Evolutionary conservation across 305 asterid genomes (phyloP), one percentile per base, ranked within the genome.

Genomic region (Euphrasia arctica): DNA sequence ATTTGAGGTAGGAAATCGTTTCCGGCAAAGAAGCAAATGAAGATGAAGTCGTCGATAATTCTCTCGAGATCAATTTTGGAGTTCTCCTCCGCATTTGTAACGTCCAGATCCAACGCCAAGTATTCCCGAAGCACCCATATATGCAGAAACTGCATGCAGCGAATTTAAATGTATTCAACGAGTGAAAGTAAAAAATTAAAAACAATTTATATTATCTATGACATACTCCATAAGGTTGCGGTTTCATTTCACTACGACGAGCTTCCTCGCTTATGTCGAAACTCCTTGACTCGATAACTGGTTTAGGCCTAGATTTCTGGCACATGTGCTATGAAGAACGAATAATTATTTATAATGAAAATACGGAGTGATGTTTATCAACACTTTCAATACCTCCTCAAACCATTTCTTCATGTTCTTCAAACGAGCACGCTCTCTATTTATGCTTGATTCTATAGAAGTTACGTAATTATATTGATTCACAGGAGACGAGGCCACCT

Each of bases 1-100:
- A 84, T 72, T 5, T 75, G 87, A 0, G 91, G 95, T 12, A 86
- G 79, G 29, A 84, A 86, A 66, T 86, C 95, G 31, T 86, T 86
- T 15, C 95, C 95, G 0, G 73, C 69, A 28, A 86, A 82, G 80
- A 80, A 84, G 70, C 89, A 86, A 0, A 86, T 73, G 54, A 84
- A 86, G 54, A 86, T 63, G 62, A 84, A 84, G 56, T 86, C 91
- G 48, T 86, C 91, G 0, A 84, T 45, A 0, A 74, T 39, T 12
- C 87, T 68, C 55, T 86, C 95, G n/a, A 72, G 15, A 47, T 82
- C 84, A 15, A 11, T 22, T 45, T 66, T 75, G 14, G 61, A 56
- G 0, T 77, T 69, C n/a, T n/a, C n/a, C 28, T 80, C 78, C 58
- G 76, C 66, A 2, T 58, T 28, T 1, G 60, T 25, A 59, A 83